Percentiles rank a stretch among this genome's conserved stretches.
phyloP scores from a whole-genome alignment of 2,329 filamentous ascomycete species.

The Beauveria sp. region DNA sequence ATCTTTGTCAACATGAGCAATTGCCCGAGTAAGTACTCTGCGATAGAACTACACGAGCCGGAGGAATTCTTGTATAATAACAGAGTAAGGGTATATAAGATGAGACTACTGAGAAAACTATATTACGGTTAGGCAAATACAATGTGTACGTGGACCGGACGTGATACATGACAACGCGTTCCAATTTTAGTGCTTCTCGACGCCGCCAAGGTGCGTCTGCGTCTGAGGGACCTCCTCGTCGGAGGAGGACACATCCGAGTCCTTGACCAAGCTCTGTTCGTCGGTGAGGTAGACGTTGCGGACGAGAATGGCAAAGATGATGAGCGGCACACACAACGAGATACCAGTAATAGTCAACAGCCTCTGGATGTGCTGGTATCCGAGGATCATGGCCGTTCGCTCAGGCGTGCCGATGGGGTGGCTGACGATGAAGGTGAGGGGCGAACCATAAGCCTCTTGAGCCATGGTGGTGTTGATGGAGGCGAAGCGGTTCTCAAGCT shows the following conservation, averaged over 20 bases:
- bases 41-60: not conserved
- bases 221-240: conserved; percentile 12
- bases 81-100: conserved; percentile 7
- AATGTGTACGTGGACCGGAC: not conserved
- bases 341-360: conserved; percentile 41
- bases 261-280: conserved; percentile 35
- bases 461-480: conserved; percentile 28
- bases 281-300: conserved; percentile 40
- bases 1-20: no score
- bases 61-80: not conserved
- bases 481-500: conserved; percentile 43
- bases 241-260: conserved; percentile 14
- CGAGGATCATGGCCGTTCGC: conserved; percentile 33
- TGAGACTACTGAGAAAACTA: not conserved
- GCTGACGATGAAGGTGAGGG: conserved; percentile 21
- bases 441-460: conserved; percentile 22
- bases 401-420: conserved; percentile 35
- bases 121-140: not conserved
- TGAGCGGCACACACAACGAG: conserved; percentile 40
- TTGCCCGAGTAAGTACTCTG: no score
- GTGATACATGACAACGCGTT: not conserved
- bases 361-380: conserved; percentile 40
- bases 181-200: not conserved
- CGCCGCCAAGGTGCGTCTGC: conserved; percentile 3
- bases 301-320: conserved; percentile 33